These are phyloP conservation scores for Camellia lanceoleosa DNA, from an alignment of 148 eudicot species.

Conservation along the genomic window DNA sequence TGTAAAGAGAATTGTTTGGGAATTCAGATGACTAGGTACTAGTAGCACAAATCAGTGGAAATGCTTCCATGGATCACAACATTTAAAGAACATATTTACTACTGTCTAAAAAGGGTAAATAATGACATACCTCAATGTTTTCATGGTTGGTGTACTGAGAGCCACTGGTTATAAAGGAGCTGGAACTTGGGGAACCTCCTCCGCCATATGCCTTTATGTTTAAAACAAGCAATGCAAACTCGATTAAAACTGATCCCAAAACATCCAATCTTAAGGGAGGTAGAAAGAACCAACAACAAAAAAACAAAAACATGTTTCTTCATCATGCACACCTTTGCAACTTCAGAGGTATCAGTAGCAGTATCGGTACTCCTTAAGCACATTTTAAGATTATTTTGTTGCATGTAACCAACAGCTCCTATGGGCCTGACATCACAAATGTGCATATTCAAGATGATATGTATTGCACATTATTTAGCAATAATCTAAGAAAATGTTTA, in stretches of 20 bases:
- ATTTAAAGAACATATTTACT: neutral
- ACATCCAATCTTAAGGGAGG: neutral
- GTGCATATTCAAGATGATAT: too few species aligned
- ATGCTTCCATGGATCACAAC: neutral
- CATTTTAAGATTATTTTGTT: constrained; percentile 78
- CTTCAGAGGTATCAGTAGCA: constrained; percentile 73
- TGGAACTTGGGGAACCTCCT: constrained; percentile 71
- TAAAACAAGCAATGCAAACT: constrained; percentile 14
- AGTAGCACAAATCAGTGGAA: neutral
- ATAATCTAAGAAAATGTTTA: too few species aligned
- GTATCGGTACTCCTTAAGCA: constrained; percentile 76
- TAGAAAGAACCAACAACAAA: neutral
- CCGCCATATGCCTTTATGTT: constrained; percentile 86
- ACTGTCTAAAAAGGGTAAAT: neutral
- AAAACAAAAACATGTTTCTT: neutral
- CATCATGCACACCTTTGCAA: constrained; percentile 68
- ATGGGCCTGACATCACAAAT: too few species aligned
- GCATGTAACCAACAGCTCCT: constrained; percentile 90
- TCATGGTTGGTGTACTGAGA: constrained; percentile 25
- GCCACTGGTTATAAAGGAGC: constrained; percentile 89
- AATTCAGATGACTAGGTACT: neutral
- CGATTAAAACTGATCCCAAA: neutral
- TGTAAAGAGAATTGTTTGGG: neutral
- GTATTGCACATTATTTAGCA: too few species aligned
- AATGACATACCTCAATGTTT: constrained; percentile 18